Evolutionary conservation across 2,329 filamentous ascomycete genomes (phyloP).

Genomic region (Alternaria tenuissima): DNA sequence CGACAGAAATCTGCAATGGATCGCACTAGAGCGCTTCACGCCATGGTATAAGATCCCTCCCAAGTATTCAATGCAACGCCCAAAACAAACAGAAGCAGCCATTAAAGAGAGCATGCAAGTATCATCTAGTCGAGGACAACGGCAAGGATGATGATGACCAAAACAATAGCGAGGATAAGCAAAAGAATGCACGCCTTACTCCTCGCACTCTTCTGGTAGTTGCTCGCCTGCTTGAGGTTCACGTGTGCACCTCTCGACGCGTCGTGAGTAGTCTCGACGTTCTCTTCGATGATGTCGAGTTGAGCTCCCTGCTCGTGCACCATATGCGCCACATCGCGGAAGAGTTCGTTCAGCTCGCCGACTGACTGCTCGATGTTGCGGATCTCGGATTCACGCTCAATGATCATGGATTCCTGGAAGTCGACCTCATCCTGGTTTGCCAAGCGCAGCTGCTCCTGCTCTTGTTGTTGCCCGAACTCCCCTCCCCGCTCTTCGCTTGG

Average conservation of each 20-base stretch:
- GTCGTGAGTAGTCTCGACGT: constrained; percentile 82
- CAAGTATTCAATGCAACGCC: constrained; percentile 19
- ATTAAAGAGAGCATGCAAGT: neutral
- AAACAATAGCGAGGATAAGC: constrained; percentile 84
- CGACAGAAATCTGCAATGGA: constrained; percentile 7
- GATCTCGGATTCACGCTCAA: constrained; percentile 96
- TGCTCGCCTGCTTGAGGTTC: constrained; percentile 83
- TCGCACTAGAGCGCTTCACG: neutral
- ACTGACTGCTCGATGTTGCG: constrained; percentile 97
- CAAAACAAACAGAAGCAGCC: neutral
- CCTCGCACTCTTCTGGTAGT: constrained; percentile 94
- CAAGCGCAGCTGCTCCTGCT: constrained; percentile 75
- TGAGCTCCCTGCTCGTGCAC: constrained; percentile 92
- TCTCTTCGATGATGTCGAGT: constrained; percentile 85
- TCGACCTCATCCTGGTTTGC: constrained; percentile 95
- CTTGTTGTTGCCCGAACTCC: constrained; percentile 61
- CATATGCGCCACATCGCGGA: constrained; percentile 97
- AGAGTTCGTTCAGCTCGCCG: constrained; percentile 93
- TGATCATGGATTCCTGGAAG: constrained; percentile 94
- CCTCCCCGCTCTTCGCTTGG: constrained; percentile 53
- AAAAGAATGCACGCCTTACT: constrained; percentile 94
- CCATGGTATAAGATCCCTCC: constrained; percentile 21
- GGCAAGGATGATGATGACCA: constrained; percentile 89
- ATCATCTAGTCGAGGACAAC: constrained; percentile 73
- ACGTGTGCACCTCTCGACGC: constrained; percentile 86